A percentile compares a stretch with the other conserved stretches of the same genome.
These are phyloP conservation scores for Penicillium vulpinum DNA, from an alignment of 2,329 filamentous ascomycete genomes.

Conservation along the genomic window DNA sequence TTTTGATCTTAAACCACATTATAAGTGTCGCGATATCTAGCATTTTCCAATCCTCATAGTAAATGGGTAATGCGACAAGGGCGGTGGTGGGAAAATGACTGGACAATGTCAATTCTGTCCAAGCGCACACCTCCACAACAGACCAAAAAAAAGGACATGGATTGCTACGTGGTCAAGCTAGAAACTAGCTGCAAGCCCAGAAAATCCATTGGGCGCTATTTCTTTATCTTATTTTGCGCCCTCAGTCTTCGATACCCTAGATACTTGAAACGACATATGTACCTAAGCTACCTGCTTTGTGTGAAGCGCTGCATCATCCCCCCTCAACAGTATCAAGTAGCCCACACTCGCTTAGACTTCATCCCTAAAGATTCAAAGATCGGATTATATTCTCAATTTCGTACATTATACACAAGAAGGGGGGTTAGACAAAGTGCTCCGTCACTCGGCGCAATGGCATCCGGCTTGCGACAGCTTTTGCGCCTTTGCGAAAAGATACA, in stretches of 20 bases:
- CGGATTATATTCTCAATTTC: constrained; percentile 3
- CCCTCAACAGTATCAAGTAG: not conserved
- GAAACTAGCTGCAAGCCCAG: constrained; percentile 9
- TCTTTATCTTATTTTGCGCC: constrained; percentile 4
- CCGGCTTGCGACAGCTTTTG: constrained; percentile 27
- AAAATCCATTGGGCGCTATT: constrained; percentile 10
- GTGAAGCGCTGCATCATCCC: not conserved
- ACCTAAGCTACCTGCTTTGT: constrained; percentile 4
- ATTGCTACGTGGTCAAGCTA: constrained; percentile 11
- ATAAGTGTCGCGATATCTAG: constrained; percentile 16
- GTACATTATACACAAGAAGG: not conserved
- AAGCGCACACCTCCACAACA: constrained; percentile 9
- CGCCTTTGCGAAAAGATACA: constrained; percentile 24
- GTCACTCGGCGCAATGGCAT: constrained; percentile 26
- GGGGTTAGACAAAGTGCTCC: constrained; percentile 17
- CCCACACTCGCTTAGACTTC: not conserved
- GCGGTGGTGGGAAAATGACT: constrained; percentile 1
- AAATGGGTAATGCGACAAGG: constrained; percentile 24
- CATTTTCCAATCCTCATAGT: not conserved
- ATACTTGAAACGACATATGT: not conserved
- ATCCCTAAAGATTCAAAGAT: not conserved
- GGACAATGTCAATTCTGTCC: constrained; percentile 7
- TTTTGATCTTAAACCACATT: constrained; percentile 5
- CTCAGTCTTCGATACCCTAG: not conserved
- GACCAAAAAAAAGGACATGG: constrained; percentile 6